Evolutionary conservation across 2,329 filamentous ascomycete species (phyloP).

Genomic region (Aspergillus sergii): DNA sequence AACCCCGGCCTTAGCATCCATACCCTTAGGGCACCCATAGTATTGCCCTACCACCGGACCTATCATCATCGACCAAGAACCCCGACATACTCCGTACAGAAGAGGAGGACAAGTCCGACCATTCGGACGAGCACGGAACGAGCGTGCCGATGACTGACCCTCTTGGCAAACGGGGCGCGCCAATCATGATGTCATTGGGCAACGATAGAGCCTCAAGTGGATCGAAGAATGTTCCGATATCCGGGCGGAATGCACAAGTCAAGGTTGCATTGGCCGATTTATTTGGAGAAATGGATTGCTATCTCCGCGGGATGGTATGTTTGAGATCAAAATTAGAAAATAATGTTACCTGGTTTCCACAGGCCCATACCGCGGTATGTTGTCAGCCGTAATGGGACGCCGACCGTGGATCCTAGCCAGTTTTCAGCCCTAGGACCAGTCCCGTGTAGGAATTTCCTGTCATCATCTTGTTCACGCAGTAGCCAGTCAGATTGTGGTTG

Average conservation of each 20-base stretch:
- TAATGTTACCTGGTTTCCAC: neutral
- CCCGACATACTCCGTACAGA: neutral
- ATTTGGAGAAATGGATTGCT: neutral
- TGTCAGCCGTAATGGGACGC: neutral
- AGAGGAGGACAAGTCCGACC: neutral
- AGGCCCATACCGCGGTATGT: neutral
- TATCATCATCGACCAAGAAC: neutral
- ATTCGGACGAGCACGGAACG: neutral
- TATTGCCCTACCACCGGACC: neutral
- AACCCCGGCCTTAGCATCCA: neutral
- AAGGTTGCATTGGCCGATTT: neutral
- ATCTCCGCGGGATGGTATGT: neutral
- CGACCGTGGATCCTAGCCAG: neutral
- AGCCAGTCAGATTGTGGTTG: neutral
- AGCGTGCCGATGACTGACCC: constrained; percentile 6
- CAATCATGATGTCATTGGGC: constrained; percentile 15
- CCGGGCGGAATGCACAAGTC: constrained; percentile 1
- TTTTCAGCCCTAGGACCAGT: neutral
- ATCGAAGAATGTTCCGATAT: neutral
- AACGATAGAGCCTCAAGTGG: constrained; percentile 11
- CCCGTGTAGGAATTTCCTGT: neutral
- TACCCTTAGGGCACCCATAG: neutral
- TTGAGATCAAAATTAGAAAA: neutral
- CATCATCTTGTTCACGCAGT: neutral
- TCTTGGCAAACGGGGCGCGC: constrained; percentile 6